Percentiles rank a stretch among this genome's conserved stretches.
Conservation (phyloP, 2,329 filamentous ascomycete species). For the Fusarium marasasianum region DNA sequence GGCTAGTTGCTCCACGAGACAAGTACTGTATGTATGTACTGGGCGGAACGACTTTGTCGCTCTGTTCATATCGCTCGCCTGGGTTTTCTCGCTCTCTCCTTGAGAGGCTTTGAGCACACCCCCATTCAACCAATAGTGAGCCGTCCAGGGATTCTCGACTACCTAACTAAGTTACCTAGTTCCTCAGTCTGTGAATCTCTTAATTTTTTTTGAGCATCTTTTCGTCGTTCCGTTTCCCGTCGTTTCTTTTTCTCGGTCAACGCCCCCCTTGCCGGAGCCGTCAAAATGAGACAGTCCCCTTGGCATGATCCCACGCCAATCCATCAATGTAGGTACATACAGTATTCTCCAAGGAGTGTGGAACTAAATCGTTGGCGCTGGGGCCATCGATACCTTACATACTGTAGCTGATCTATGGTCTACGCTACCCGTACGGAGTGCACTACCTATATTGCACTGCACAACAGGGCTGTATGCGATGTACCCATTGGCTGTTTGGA, state of each 20-base stretch:
- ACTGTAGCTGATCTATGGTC: constrained; percentile 1
- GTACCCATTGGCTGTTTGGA: constrained; percentile 13
- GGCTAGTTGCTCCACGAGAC: constrained; percentile 7
- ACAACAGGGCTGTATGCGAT: constrained; percentile 2
- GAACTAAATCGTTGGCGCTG: constrained; percentile 5
- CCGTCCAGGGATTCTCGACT: not conserved
- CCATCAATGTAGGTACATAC: constrained; percentile 5
- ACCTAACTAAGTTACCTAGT: not conserved
- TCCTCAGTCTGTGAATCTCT: not conserved
- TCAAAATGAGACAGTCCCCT: constrained; percentile 42
- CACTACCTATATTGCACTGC: constrained; percentile 6
- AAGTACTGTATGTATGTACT: not conserved
- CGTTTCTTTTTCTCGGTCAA: constrained; percentile 13
- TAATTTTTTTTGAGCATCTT: not conserved
- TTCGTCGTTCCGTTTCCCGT: not conserved
- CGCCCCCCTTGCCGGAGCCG: constrained; percentile 24
- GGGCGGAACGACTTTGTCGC: not conserved
- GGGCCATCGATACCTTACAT: not conserved
- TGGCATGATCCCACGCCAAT: constrained; percentile 41
- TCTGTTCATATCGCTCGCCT: not conserved
- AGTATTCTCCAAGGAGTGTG: constrained; percentile 13
- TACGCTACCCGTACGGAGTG: not conserved
- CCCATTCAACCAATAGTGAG: constrained; percentile 10
- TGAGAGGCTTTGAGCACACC: not conserved
- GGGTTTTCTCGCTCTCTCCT: not conserved